Percentiles rank a stretch among this genome's conserved stretches.
Evolutionary conservation across 371 early-diverging fungal genomes (phyloP).

Genomic region (Mortierella sp.): DNA sequence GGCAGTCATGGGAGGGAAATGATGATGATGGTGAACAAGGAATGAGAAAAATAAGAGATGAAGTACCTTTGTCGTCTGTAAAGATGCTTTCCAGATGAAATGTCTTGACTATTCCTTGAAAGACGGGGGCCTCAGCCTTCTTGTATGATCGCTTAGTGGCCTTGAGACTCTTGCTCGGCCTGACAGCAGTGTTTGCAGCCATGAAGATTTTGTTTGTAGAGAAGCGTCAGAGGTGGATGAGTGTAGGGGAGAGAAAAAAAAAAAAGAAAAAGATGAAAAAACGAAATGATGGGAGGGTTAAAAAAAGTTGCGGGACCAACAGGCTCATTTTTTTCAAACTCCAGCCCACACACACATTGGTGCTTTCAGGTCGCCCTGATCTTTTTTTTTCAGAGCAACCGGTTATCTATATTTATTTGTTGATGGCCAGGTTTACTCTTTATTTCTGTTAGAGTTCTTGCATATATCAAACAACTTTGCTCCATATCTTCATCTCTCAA

Average conservation of each 20-base stretch:
- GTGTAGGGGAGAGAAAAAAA: neutral
- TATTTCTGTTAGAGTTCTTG: too few relatives aligned
- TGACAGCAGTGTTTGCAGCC: conserved; percentile 26
- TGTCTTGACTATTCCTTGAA: conserved; percentile 38
- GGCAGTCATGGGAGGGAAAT: neutral
- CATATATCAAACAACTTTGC: too few relatives aligned
- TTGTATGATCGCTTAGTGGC: conserved; percentile 26
- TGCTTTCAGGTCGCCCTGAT: too few relatives aligned
- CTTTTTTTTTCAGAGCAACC: neutral
- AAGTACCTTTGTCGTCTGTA: conserved; percentile 47
- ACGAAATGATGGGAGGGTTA: conserved; percentile 5
- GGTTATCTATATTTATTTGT: too few relatives aligned
- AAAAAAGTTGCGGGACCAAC: conserved; percentile 5
- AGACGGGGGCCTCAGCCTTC: conserved; percentile 48
- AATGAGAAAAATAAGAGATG: neutral
- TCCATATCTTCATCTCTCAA: too few relatives aligned
- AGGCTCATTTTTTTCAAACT: neutral
- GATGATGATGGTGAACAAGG: neutral
- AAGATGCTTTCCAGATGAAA: conserved; percentile 27
- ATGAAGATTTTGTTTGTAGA: conserved; percentile 18
- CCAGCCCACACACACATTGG: too few relatives aligned
- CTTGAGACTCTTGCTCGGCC: conserved; percentile 31
- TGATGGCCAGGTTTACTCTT: too few relatives aligned
- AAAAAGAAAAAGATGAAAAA: conserved; percentile 6
- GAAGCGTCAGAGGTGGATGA: neutral